A percentile compares a stretch with the other conserved stretches of the same genome.
Conservation (phyloP, 495 filamentous ascomycete genomes). For the Talaromyces nanjingensis region DNA sequence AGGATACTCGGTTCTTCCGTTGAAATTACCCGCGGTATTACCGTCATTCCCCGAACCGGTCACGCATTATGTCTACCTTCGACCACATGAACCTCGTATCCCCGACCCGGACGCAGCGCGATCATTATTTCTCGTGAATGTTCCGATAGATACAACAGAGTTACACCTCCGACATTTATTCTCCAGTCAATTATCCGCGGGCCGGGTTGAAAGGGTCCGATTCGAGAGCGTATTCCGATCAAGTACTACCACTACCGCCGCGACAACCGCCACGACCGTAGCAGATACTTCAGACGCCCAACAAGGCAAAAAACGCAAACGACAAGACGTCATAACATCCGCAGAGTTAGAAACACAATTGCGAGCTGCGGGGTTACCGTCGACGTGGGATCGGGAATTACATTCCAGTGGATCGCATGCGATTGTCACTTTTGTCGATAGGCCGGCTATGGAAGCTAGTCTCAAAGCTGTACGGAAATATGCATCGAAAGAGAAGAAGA, state of each 20-base stretch:
- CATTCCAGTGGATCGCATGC: constrained; percentile 68
- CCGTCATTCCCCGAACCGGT: constrained; percentile 46
- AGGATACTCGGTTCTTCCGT: constrained; percentile 39
- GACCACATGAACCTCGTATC: constrained; percentile 69
- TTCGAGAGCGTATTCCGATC: constrained; percentile 47
- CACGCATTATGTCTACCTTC: constrained; percentile 82
- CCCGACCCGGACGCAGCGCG: constrained; percentile 64
- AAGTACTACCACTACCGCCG: background rate
- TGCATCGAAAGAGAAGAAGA: constrained; percentile 26
- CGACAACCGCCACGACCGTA: background rate
- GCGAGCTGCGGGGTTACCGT: constrained; percentile 49
- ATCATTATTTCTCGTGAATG: constrained; percentile 79
- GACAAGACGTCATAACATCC: constrained; percentile 31
- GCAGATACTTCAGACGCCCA: constrained; percentile 27
- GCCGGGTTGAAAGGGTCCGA: constrained; percentile 64
- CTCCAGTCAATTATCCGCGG: constrained; percentile 58
- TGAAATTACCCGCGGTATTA: constrained; percentile 53
- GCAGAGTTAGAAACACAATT: constrained; percentile 46
- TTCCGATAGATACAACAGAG: constrained; percentile 79
- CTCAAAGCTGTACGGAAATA: constrained; percentile 64
- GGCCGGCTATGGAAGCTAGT: constrained; percentile 60
- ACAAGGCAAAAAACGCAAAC: constrained; percentile 62
- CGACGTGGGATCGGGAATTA: constrained; percentile 68
- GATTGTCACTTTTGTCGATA: constrained; percentile 76
- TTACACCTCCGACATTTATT: constrained; percentile 70